phyloP scores from a whole-genome alignment of 208 protist genomes.

The Vickermania ingenoplastis region DNA sequence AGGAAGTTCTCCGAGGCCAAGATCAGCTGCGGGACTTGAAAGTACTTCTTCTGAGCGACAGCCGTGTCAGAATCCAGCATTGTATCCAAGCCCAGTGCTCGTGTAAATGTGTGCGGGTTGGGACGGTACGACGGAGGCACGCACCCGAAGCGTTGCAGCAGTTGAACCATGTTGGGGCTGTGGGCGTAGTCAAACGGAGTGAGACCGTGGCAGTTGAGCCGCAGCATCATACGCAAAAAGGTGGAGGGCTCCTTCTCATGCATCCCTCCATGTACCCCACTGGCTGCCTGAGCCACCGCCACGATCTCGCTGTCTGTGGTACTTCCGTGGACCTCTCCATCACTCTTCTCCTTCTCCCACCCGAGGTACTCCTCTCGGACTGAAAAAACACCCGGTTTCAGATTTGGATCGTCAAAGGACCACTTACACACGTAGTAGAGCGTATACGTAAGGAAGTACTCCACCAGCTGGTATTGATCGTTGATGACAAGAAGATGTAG shows the following conservation, averaged over 20 bases:
- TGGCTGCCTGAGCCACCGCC: constrained; percentile 1
- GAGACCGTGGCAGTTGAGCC: constrained; percentile 57
- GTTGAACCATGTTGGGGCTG: constrained; percentile 52
- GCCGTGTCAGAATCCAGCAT: background rate
- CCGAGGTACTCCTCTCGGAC: constrained; percentile 11
- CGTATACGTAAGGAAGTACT: constrained; percentile 64
- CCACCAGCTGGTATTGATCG: constrained; percentile 59
- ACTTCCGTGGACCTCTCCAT: background rate
- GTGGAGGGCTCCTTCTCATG: constrained; percentile 11
- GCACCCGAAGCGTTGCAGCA: constrained; percentile 69
- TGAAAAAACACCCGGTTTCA: constrained; percentile 27
- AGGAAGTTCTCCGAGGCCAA: constrained; percentile 56
- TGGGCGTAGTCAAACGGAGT: constrained; percentile 76
- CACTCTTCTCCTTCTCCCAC: background rate
- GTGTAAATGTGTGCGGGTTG: constrained; percentile 46
- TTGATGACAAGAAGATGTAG: constrained; percentile 75
- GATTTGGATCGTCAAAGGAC: constrained; percentile 25
- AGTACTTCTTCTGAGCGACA: constrained; percentile 12
- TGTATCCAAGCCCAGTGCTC: constrained; percentile 13
- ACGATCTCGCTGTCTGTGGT: background rate
- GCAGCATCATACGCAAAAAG: constrained; percentile 62
- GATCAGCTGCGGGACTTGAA: constrained; percentile 46
- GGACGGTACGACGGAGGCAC: constrained; percentile 69
- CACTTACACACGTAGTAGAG: constrained; percentile 48
- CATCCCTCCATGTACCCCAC: background rate